phyloP scores from a whole-genome alignment of 768 basidiomycete genomes.

The Pisolithus tinctorius region DNA sequence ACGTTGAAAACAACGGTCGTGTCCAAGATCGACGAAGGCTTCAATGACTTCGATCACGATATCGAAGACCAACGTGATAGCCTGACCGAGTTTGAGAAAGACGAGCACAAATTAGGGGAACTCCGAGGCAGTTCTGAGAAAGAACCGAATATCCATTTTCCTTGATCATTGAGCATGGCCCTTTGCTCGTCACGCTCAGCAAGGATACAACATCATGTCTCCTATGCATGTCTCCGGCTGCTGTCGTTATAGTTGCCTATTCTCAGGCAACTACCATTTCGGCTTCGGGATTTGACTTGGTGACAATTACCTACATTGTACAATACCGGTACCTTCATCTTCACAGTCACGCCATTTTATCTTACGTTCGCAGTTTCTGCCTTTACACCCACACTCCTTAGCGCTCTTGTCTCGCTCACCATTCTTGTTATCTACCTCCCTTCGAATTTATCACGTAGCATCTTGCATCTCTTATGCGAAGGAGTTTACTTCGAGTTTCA shows the following conservation, averaged over 20 bases:
- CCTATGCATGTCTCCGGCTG: too few relatives aligned
- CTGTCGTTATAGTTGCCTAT: too few relatives aligned
- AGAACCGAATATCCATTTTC: constrained; percentile 2
- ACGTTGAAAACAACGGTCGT: constrained; percentile 28
- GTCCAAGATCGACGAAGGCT: constrained; percentile 22
- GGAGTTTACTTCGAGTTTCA: neutral
- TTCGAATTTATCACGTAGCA: neutral
- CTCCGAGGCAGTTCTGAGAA: constrained; percentile 16
- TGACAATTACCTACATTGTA: neutral
- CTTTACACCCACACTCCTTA: constrained; percentile 3
- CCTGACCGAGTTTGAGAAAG: constrained; percentile 7
- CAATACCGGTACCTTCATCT: neutral
- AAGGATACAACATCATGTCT: neutral
- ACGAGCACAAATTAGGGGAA: constrained; percentile 4
- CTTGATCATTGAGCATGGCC: neutral
- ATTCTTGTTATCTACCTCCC: neutral
- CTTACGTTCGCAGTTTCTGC: constrained; percentile 1
- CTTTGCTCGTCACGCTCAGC: neutral
- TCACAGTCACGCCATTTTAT: neutral
- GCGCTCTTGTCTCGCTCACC: neutral
- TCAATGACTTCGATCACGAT: constrained; percentile 10
- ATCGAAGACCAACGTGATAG: constrained; percentile 12
- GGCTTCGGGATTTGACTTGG: too few relatives aligned
- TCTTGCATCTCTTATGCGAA: neutral
- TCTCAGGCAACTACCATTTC: too few relatives aligned